Conservation (phyloP, 1,139 yeast genomes). For the Schwanniomyces etchellsii region DNA sequence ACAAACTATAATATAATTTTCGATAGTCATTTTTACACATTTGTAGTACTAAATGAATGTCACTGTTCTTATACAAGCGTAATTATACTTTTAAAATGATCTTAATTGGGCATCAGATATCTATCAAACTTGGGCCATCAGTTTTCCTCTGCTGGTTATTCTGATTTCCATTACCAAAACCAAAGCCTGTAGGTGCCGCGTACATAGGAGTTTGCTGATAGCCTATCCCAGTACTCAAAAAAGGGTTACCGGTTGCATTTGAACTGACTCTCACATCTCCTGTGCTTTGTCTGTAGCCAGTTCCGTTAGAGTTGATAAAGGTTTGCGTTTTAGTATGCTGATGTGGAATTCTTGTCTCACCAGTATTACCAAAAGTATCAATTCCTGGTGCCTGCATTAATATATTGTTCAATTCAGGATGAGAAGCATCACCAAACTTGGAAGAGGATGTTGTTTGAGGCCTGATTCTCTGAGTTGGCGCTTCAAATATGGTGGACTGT, state of each 20-base stretch:
- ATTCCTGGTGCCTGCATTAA: slow-evolving; percentile 86
- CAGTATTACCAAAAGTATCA: slow-evolving; percentile 95
- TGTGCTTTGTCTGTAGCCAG: slow-evolving; percentile 59
- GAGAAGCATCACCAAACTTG: slow-evolving; percentile 50
- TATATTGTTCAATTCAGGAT: slow-evolving; percentile 63
- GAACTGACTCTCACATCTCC: slow-evolving; percentile 33
- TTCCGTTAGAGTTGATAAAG: slow-evolving; percentile 82
- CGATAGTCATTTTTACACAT: no score
- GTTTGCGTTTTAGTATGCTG: slow-evolving; percentile 82
- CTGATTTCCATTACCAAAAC: slow-evolving; percentile 70
- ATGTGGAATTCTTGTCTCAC: slow-evolving; percentile 84
- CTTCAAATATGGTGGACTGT: not conserved
- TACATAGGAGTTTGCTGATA: slow-evolving; percentile 45
- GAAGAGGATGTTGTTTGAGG: slow-evolving; percentile 33
- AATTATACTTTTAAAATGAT: no score
- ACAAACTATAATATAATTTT: slow-evolving; percentile 10
- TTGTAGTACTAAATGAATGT: slow-evolving; percentile 2
- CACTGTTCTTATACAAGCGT: no score
- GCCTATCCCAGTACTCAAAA: slow-evolving; percentile 75
- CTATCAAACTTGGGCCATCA: slow-evolving; percentile 47
- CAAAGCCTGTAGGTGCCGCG: slow-evolving; percentile 77
- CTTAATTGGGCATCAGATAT: no score
- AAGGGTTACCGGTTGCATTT: slow-evolving; percentile 63
- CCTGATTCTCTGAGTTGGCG: slow-evolving; percentile 15
- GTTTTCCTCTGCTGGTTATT: slow-evolving; percentile 26